phyloP scores from a whole-genome alignment of 176 grass and related monocot genomes.

The Hyparrhenia diplandra region DNA sequence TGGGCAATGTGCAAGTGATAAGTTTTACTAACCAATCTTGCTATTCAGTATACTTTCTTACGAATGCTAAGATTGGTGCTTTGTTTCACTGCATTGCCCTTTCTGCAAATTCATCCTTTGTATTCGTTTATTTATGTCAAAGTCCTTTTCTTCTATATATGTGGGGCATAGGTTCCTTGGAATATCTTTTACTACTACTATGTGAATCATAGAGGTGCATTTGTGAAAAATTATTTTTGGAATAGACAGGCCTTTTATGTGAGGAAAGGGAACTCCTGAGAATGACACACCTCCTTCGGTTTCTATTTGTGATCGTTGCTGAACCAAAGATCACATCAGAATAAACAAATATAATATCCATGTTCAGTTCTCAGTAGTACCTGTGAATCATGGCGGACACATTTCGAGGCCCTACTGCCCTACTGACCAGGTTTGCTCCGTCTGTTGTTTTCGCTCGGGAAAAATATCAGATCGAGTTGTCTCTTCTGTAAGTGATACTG shows the following conservation, averaged over 20 bases:
- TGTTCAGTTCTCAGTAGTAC: not conserved
- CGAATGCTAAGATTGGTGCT: not conserved
- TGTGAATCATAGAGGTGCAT: not conserved
- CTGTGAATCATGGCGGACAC: conserved; percentile 13
- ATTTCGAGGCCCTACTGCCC: not conserved
- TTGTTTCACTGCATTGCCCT: not conserved
- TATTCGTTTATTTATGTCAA: not conserved
- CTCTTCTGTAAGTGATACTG: conserved; percentile 4
- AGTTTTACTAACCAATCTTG: not conserved
- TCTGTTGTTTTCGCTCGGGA: conserved; percentile 14
- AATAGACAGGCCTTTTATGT: conserved; percentile 11
- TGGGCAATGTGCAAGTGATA: not conserved
- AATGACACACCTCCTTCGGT: not conserved
- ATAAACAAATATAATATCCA: conserved; percentile 1
- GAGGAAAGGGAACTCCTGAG: not conserved
- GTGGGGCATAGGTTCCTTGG: not conserved
- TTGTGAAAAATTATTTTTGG: conserved; percentile 8
- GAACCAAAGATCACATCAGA: conserved; percentile 14
- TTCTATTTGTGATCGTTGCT: not conserved
- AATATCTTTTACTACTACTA: not conserved
- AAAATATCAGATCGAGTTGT: conserved; percentile 4
- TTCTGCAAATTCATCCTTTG: not conserved
- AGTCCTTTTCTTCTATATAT: not conserved
- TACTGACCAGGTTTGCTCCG: not conserved
- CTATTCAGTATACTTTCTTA: not conserved